phyloP scores from a whole-genome alignment of 208 protist species.

The Trypanosomatidae sp. region DNA sequence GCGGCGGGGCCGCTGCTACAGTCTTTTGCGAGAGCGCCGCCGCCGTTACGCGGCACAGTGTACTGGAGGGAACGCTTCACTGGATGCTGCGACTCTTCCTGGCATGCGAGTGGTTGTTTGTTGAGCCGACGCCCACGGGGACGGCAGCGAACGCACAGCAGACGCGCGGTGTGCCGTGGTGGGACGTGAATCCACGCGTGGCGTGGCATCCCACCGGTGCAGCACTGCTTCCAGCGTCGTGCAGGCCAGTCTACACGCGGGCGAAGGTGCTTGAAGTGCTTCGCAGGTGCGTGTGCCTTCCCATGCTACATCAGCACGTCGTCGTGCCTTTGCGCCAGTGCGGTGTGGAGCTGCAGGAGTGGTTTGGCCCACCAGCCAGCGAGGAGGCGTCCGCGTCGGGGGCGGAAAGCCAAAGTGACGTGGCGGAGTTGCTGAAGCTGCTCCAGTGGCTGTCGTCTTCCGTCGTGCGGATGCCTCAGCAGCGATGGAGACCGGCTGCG shows the following conservation, averaged over 20 bases:
- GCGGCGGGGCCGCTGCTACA: background rate
- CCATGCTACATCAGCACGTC: slow-evolving; percentile 12
- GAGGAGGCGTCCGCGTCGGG: background rate
- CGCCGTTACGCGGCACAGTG: slow-evolving; percentile 39
- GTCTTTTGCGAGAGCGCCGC: slow-evolving; percentile 22
- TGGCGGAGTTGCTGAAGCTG: slow-evolving; percentile 1
- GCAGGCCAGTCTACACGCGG: slow-evolving; percentile 24
- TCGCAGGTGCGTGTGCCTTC: slow-evolving; percentile 18
- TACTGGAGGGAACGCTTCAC: slow-evolving; percentile 36
- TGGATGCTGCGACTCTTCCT: slow-evolving; percentile 36
- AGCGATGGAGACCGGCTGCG: background rate
- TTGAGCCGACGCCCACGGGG: slow-evolving; percentile 3
- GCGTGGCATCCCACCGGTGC: slow-evolving; percentile 15
- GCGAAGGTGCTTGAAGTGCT: slow-evolving; percentile 24
- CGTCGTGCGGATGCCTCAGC: slow-evolving; percentile 2
- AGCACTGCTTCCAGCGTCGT: background rate
- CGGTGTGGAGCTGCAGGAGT: slow-evolving; percentile 9
- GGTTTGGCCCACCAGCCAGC: background rate
- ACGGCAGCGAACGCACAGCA: background rate
- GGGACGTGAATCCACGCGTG: slow-evolving; percentile 7
- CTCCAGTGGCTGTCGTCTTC: slow-evolving; percentile 11
- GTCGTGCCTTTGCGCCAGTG: slow-evolving; percentile 12
- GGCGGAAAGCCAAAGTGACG: background rate
- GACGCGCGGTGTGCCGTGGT: slow-evolving; percentile 11
- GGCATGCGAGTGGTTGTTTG: slow-evolving; percentile 29